Conservation (phyloP, 2,329 filamentous ascomycete genomes). For the Botryosphaeria dothidea region DNA sequence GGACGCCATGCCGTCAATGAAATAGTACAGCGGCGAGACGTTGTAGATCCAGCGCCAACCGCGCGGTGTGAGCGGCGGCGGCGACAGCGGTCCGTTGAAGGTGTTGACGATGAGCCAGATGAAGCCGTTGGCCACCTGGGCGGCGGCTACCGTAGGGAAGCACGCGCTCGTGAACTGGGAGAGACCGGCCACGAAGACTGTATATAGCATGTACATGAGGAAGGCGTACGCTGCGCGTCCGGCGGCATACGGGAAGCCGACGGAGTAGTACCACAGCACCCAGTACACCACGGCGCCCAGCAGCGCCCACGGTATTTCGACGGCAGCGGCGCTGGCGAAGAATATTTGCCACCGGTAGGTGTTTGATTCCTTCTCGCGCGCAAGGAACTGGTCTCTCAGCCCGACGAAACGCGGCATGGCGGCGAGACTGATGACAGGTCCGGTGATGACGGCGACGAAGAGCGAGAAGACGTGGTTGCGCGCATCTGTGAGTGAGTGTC, state of each 20-base stretch:
- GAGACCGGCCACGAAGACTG: conserved; percentile 75
- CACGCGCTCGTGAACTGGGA: conserved; percentile 72
- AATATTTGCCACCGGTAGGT: conserved; percentile 76
- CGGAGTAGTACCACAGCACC: conserved; percentile 78
- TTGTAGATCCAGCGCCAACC: conserved; percentile 69
- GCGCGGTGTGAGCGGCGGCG: not conserved
- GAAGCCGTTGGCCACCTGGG: conserved; percentile 65
- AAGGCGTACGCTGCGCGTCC: conserved; percentile 75
- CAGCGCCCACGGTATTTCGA: conserved; percentile 78
- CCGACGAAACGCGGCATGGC: not conserved
- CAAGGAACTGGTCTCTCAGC: not conserved
- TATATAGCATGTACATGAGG: conserved; percentile 68
- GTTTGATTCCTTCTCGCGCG: not conserved
- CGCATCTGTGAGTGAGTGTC: not conserved
- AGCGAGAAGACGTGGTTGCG: not conserved
- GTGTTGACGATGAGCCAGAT: conserved; percentile 54
- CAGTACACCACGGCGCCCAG: conserved; percentile 70
- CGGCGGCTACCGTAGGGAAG: conserved; percentile 65
- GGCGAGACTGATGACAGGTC: not conserved
- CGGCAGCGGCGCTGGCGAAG: conserved; percentile 74
- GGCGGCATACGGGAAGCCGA: conserved; percentile 65
- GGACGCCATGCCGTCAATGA: conserved; percentile 69
- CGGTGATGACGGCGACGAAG: conserved; percentile 2
- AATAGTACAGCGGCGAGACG: conserved; percentile 75
- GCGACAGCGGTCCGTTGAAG: not conserved